These are phyloP conservation scores for Chalciporus sp. DNA, from an alignment of 1,284 basidiomycete genomes.

Conservation along the genomic window DNA sequence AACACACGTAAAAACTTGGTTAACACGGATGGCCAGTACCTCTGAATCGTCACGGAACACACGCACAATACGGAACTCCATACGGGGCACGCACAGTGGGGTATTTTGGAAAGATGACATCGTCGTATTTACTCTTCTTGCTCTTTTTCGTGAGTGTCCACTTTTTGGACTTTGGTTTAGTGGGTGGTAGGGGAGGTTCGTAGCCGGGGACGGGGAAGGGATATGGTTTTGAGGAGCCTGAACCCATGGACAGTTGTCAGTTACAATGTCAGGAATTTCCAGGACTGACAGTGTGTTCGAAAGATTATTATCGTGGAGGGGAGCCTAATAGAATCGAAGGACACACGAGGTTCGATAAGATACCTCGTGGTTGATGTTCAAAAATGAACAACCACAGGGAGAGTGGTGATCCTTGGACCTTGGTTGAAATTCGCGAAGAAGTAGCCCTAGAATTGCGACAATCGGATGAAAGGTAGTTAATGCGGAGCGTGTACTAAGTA, in stretches of 20 bases:
- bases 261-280: neutral
- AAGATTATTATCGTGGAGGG: neutral
- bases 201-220: slow-evolving; percentile 28
- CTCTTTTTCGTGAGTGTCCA: slow-evolving; percentile 24
- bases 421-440: neutral
- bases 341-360: slow-evolving; percentile 6
- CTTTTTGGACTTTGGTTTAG: slow-evolving; percentile 10
- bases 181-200: neutral
- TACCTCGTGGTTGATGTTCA: slow-evolving; percentile 9
- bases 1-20: slow-evolving; percentile 1
- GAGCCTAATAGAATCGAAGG: neutral
- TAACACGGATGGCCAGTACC: slow-evolving; percentile 2
- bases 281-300: neutral
- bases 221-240: slow-evolving; percentile 26
- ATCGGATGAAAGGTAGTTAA: neutral
- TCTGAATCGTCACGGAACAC: neutral
- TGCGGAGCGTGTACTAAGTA: no score
- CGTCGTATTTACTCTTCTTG: slow-evolving; percentile 21
- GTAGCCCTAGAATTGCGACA: neutral
- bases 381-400: slow-evolving; percentile 1
- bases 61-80: slow-evolving; percentile 30
- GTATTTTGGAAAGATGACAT: slow-evolving; percentile 20
- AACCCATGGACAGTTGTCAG: slow-evolving; percentile 21
- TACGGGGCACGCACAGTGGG: slow-evolving; percentile 15
- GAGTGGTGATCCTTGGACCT: neutral